phyloP scores from a whole-genome alignment of 148 eudicot species.

The Persicaria tinctoria region DNA sequence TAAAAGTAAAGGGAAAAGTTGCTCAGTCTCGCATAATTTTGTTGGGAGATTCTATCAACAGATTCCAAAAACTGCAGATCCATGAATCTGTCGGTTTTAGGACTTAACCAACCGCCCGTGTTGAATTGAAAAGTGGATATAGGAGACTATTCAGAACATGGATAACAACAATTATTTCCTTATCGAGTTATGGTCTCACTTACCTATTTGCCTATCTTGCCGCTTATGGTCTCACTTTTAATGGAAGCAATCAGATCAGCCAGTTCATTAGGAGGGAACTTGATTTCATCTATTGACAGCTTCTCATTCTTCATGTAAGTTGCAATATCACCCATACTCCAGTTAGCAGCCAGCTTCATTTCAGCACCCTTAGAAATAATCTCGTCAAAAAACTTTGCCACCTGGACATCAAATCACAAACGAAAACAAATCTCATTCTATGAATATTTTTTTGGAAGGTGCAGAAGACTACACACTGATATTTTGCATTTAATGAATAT shows the following conservation, averaged over 20 bases:
- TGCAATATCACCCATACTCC: constrained; percentile 99
- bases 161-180: not conserved
- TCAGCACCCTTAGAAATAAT: too few species aligned
- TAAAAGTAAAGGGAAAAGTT: not conserved
- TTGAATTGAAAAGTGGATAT: not conserved
- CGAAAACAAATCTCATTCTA: too few species aligned
- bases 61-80: not conserved
- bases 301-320: constrained; percentile 83
- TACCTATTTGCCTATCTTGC: constrained; percentile 97
- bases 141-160: not conserved
- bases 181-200: not conserved
- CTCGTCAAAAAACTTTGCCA: too few species aligned
- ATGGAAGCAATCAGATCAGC: constrained; percentile 82
- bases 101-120: not conserved
- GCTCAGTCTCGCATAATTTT: not conserved
- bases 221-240: constrained; percentile 77
- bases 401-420: too few species aligned
- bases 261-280: constrained; percentile 71
- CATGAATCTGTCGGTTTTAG: not conserved
- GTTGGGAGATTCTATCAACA: not conserved
- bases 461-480: too few species aligned
- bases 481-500: too few species aligned
- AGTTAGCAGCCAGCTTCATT: too few species aligned
- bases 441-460: too few species aligned
- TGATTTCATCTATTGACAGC: constrained; percentile 58